Percentiles rank a stretch among this genome's conserved stretches.
Conservation (phyloP, 2,329 filamentous ascomycete species). For the Pleoardoris graminearum region DNA sequence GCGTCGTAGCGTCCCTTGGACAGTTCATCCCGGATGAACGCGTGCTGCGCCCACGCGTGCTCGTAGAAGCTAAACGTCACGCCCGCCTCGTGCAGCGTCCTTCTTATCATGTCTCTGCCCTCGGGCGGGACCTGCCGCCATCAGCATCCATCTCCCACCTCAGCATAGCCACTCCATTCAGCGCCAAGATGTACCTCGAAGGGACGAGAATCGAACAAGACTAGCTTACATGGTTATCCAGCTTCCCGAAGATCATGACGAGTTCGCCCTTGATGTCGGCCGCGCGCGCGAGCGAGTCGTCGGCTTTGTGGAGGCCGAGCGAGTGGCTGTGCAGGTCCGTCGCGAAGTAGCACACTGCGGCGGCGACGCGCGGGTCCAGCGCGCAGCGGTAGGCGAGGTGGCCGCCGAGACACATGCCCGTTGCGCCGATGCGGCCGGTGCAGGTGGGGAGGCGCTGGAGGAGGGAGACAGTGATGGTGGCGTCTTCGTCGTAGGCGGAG, state of each 20-base stretch:
- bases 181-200: too few relatives aligned
- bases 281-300: conserved; percentile 65
- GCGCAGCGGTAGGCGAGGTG: conserved; percentile 77
- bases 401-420: conserved; percentile 75
- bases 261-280: conserved; percentile 75
- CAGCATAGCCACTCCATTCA: too few relatives aligned
- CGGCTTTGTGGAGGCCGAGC: conserved; percentile 69
- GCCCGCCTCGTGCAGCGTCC: conserved; percentile 76
- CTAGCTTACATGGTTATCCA: conserved; percentile 83
- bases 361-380: conserved; percentile 75
- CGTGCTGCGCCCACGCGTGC: conserved; percentile 91
- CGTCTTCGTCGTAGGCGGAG: conserved; percentile 74
- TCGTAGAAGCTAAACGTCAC: conserved; percentile 82
- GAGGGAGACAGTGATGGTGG: conserved; percentile 48
- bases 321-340: conserved; percentile 85
- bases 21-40: conserved; percentile 90
- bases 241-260: conserved; percentile 88
- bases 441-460: conserved; percentile 54
- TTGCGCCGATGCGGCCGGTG: conserved; percentile 67
- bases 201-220: too few relatives aligned
- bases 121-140: conserved; percentile 58
- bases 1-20: conserved; percentile 95
- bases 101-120: conserved; percentile 81
- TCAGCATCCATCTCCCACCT: neutral
- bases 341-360: conserved; percentile 85